Evolutionary conservation across 305 asterid genomes (phyloP).

Genomic region (Ilex paraguariensis): DNA sequence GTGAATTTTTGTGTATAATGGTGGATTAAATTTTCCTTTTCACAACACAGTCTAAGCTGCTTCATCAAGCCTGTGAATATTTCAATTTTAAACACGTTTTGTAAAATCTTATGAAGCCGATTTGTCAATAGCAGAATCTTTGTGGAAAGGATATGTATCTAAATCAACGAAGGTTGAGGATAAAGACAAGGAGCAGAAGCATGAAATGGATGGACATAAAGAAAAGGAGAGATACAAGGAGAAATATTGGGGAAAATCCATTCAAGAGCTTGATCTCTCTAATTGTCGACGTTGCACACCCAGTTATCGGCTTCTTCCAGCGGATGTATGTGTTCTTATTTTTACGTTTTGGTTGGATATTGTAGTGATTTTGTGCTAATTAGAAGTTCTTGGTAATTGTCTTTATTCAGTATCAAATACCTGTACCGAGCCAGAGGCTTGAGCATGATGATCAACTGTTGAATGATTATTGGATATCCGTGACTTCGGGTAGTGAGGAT

Average conservation of each 20-base stretch:
- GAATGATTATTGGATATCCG: constrained; percentile 97
- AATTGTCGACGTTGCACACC: constrained; percentile 85
- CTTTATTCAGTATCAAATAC: constrained; percentile 79
- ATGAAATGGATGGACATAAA: constrained; percentile 72
- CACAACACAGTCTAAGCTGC: not conserved
- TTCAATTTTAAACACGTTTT: constrained; percentile 11
- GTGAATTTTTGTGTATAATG: too few species aligned
- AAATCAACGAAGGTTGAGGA: constrained; percentile 65
- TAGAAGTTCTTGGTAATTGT: not conserved
- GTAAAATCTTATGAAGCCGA: constrained; percentile 19
- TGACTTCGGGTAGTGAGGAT: constrained; percentile 99
- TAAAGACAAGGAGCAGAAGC: constrained; percentile 75
- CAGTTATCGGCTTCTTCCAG: constrained; percentile 98
- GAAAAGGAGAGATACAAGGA: constrained; percentile 71
- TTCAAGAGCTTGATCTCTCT: constrained; percentile 98
- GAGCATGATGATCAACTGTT: constrained; percentile 88
- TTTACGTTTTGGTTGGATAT: not conserved
- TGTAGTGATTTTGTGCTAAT: not conserved
- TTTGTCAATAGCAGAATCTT: constrained; percentile 54
- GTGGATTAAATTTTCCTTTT: not conserved
- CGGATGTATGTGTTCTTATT: constrained; percentile 52
- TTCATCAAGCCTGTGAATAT: not conserved
- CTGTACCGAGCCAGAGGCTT: constrained; percentile 85
- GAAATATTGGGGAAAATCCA: constrained; percentile 93
- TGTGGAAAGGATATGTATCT: constrained; percentile 81